Conservation (phyloP, 2,329 filamentous ascomycete species). For the Thelonectria blattea region DNA sequence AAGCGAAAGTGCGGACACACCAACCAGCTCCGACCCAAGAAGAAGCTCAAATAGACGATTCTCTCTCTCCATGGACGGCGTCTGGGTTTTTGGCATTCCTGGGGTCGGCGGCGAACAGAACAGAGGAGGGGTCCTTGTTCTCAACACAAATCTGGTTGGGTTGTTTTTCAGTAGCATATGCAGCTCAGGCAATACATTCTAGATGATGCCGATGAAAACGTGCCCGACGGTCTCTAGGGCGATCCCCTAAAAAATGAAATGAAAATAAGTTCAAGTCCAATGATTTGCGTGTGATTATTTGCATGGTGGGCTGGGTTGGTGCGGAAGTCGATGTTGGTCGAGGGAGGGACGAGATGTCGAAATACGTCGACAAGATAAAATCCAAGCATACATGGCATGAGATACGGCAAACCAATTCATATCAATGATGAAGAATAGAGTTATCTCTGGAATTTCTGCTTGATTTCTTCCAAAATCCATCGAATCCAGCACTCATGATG, state of each 20-base stretch:
- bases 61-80: constrained; percentile 48
- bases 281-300: neutral
- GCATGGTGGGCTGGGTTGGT: neutral
- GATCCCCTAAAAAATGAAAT: constrained; percentile 18
- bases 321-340: neutral
- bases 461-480: constrained; percentile 16
- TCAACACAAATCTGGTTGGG: constrained; percentile 44
- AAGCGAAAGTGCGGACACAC: constrained; percentile 99
- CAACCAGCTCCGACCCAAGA: constrained; percentile 99
- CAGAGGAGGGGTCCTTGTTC: constrained; percentile 45
- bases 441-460: neutral
- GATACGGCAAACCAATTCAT: neutral
- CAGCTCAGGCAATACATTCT: constrained; percentile 47
- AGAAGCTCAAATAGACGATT: constrained; percentile 88
- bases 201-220: constrained; percentile 43
- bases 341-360: neutral
- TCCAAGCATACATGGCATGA: neutral
- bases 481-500: constrained; percentile 12
- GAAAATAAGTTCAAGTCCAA: constrained; percentile 27
- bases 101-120: constrained; percentile 43
- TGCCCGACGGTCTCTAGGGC: constrained; percentile 27
- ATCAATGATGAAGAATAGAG: neutral
- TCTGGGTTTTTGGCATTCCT: constrained; percentile 52
- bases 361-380: neutral
- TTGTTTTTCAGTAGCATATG: constrained; percentile 49